Evolutionary conservation across 345 rosid species (phyloP).

Genomic region (Brassica carinata): DNA sequence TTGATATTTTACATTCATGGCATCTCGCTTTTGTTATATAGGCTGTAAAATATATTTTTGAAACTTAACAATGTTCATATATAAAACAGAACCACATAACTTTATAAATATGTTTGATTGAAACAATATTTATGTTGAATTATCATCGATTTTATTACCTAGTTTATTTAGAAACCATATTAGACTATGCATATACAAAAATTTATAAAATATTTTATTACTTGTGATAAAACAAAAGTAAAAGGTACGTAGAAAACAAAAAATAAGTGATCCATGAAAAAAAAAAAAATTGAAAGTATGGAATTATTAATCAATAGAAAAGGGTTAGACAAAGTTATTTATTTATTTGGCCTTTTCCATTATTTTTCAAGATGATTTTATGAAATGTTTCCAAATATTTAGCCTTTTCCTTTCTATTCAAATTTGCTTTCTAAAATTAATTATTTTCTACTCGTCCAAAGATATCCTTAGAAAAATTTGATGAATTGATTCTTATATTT

Average conservation of each 20-base stretch:
- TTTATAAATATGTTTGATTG: not conserved
- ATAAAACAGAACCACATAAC: not conserved
- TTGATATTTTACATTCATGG: not conserved
- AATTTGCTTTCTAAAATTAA: too few species aligned
- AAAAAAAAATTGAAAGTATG: not conserved
- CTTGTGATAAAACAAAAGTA: not conserved
- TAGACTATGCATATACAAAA: not conserved
- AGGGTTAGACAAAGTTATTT: not conserved
- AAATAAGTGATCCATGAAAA: not conserved
- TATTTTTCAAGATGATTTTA: too few species aligned
- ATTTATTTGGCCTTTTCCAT: not conserved
- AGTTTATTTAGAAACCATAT: not conserved
- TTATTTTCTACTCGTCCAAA: not conserved
- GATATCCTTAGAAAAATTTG: not conserved
- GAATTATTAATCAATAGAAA: not conserved
- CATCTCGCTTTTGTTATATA: not conserved
- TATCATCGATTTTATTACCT: not conserved
- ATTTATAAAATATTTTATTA: too few species aligned
- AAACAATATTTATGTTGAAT: not conserved
- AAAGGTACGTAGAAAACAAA: not conserved
- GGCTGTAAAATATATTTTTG: not conserved
- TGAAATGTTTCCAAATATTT: too few species aligned
- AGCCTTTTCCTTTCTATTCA: not conserved
- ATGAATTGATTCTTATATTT: not conserved
- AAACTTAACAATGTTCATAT: not conserved